Base-by-base conservation (phyloP, 78 protist species). In the Bodo saltans region DNA sequence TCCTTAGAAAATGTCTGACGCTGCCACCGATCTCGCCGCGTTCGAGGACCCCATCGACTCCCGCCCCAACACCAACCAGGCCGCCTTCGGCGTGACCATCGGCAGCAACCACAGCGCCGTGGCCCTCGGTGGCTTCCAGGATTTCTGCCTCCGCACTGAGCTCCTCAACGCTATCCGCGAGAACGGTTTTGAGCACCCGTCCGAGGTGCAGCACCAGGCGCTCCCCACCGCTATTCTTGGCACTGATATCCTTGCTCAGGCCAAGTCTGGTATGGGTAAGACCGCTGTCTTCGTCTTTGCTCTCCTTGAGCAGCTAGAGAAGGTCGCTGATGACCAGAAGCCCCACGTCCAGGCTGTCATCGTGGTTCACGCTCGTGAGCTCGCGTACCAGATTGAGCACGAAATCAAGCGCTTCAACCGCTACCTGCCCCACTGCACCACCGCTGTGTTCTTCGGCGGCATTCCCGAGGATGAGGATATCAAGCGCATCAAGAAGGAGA, bases 281-380 rank as follows among this genome's bases (percentile, higher is more conserved):
- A 98, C 99, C 27, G 99, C 99, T 29, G 99, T 98, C 40, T 98
- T 97, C 74, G 99, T 97, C 34, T 67, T 97, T n/a, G 70, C 97
- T 41, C 87, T 89, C 37, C 90, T 98, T 28, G 96, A 98, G 69
- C 96, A 89, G 86, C 72, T 96, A 37, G 91, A 88, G 12, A 2
- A 27, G 28, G 4, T 1, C 29, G 84, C 83, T 42, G 88, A 83
- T 2, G 86, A 79, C 30, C 37, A 90, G 82, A 41, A 37, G 47
- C 30, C 0, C 26, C 27, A 0, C 0, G 42, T 71, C 17, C 38
- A 70, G 47, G 90, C 89, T n/a, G 76, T 97, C 28, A 96, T 96
- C 34, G 37, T 97, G 32, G 88, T 93, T 85, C 98, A 95, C 92
- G 95, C 99, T 0, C 91, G 99, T 68, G 99, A 98, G 91, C 91